Evolutionary conservation across 1,139 yeast genomes (phyloP), one percentile per base, ranked within the genome.

Genomic region (Scheffersomyces parashehatae): DNA sequence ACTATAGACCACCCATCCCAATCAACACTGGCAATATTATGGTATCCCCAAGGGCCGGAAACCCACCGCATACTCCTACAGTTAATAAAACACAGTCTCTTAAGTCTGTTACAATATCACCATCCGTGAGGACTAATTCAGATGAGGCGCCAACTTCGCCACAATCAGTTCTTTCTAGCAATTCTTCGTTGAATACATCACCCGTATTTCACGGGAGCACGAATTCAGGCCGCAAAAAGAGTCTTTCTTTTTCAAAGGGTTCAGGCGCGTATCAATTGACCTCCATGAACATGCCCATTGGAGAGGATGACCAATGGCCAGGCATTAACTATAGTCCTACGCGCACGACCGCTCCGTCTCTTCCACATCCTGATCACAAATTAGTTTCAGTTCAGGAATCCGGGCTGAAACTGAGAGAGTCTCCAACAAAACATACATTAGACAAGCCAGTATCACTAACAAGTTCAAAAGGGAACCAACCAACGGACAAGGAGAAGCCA

Each of bases 91-190:
- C 73, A 2, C 69, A 73, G 6, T 68, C 74, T 2, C 51, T 70
- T 26, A 70, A 70, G 44, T 67, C 75, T 9, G 60, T 70, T 29
- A 68, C 75, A 3, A 70, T 70, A 5, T 69, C 75, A 4, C 75
- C 76, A 3, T 68, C 71, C 32, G 51, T 63, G 3, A 50, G 72
- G 39, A 47, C 43, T 30, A 44, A 45, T 16, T 49, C 45, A 11
- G 52, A 43, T 7, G 48, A 45, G 14, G 26, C 26, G 8, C 52
- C 59, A 4, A 26, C 40, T 1, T 59, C 64, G 10, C 64, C 65
- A 9, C 58, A 51, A 35, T 59, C 64, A 7, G 43, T 46, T 4
- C 28, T 49, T 8, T 59, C 64, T 2, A 37, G 47, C 11, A 43
- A 28, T 7, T 41, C 50, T 11, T 49, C 56, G 1, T 35, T 44